phyloP scores from a whole-genome alignment of 1,284 basidiomycete genomes.

The Pulchroboletus neoregius region DNA sequence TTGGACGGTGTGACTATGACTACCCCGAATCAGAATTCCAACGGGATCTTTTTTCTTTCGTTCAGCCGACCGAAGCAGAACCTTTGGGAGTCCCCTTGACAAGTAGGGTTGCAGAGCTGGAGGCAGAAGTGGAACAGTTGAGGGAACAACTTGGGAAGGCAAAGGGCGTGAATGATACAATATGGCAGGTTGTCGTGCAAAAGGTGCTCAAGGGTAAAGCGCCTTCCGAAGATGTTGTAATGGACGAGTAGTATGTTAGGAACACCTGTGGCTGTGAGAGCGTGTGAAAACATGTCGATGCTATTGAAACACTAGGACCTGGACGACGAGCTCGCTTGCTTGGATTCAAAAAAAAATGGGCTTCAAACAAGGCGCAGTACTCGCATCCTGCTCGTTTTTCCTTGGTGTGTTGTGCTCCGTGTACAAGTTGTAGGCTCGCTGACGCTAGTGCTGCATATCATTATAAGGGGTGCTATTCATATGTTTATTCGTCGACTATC shows the following conservation, averaged over 20 bases:
- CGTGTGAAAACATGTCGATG: conserved; percentile 20
- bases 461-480: conserved; percentile 87
- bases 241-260: conserved; percentile 9
- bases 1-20: conserved; percentile 24
- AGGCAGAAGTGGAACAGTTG: conserved; percentile 63
- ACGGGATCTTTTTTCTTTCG: conserved; percentile 58
- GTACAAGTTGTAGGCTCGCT: conserved; percentile 4
- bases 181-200: conserved; percentile 83
- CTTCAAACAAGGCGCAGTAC: conserved; percentile 79
- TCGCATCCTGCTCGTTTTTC: conserved; percentile 82
- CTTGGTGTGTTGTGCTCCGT: conserved; percentile 47
- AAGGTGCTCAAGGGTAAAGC: conserved; percentile 43
- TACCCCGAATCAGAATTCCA: conserved; percentile 55
- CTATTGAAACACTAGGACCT: too few species aligned
- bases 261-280: conserved; percentile 20
- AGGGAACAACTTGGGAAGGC: conserved; percentile 72
- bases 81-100: conserved; percentile 42
- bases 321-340: not conserved
- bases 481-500: conserved; percentile 83
- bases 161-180: conserved; percentile 80
- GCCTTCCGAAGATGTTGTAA: not conserved
- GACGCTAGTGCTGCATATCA: not conserved
- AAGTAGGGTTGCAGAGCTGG: conserved; percentile 62
- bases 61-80: conserved; percentile 39
- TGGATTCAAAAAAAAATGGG: conserved; percentile 51